Evolutionary conservation across 805 yeast genomes (phyloP).

Genomic region (Saturnispora hagleri): DNA sequence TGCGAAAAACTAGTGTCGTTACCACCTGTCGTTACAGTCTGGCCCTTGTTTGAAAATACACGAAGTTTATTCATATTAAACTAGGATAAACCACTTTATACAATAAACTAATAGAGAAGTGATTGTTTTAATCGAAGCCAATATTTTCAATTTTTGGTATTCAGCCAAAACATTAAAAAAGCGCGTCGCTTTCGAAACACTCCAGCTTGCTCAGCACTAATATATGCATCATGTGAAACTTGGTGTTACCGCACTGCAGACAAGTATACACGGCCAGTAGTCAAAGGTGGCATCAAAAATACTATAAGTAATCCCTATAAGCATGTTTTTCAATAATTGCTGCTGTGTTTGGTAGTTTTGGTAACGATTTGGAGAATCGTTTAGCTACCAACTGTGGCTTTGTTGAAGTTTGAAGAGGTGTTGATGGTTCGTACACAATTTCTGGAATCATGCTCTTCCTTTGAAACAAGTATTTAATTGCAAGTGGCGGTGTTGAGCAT

Average conservation of each 20-base stretch:
- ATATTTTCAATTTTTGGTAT: background rate
- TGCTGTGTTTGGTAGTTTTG: background rate
- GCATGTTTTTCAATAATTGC: background rate
- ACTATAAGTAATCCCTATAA: background rate
- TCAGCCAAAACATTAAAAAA: background rate
- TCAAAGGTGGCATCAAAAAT: background rate
- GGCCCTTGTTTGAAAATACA: background rate
- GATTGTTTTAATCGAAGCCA: background rate
- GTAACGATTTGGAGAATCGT: background rate
- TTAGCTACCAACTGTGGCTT: background rate
- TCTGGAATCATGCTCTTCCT: background rate
- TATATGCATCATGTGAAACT: background rate
- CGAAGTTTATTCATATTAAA: conserved; percentile 2
- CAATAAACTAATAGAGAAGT: background rate
- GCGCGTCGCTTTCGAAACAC: background rate
- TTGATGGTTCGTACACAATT: background rate
- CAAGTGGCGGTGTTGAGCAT: background rate
- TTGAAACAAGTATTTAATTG: background rate
- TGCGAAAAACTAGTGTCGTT: background rate
- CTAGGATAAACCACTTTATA: background rate
- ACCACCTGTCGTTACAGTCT: background rate
- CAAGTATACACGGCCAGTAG: background rate
- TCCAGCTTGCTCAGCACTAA: background rate
- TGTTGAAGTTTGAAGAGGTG: background rate
- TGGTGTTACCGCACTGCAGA: background rate